Percentiles rank a stretch among this genome's conserved stretches.
phyloP scores from a whole-genome alignment of 345 rosid genomes.

The Rhizophora mangle region DNA sequence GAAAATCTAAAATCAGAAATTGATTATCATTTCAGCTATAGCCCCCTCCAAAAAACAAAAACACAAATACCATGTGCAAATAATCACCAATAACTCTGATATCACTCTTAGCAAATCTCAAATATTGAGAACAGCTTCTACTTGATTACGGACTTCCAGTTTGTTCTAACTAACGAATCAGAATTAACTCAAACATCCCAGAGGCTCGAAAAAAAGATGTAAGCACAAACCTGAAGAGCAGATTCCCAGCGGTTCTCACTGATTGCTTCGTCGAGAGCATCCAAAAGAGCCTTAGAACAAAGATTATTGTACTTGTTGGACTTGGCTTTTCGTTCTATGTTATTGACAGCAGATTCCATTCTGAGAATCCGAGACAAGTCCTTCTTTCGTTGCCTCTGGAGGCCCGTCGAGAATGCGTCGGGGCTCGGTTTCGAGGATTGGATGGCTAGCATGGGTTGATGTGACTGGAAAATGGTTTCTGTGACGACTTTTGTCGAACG shows the following conservation, averaged over 20 bases:
- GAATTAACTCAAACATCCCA: not conserved
- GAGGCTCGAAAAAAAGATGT: not conserved
- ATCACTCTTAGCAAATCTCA: not conserved
- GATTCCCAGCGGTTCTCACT: constrained; percentile 53
- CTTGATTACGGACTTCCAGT: no score
- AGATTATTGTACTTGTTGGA: constrained; percentile 64
- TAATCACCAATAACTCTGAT: no score
- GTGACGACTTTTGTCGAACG: constrained; percentile 38
- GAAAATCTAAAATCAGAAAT: constrained; percentile 45
- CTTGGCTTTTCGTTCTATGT: constrained; percentile 66
- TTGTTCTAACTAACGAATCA: no score
- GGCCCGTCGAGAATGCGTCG: constrained; percentile 23
- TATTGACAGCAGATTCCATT: constrained; percentile 61
- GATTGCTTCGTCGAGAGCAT: constrained; percentile 75
- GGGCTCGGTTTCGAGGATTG: constrained; percentile 25
- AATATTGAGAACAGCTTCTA: not conserved
- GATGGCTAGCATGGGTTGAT: constrained; percentile 10
- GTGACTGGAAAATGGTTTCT: constrained; percentile 10
- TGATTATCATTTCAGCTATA: no score
- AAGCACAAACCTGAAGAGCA: constrained; percentile 56
- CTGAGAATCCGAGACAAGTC: constrained; percentile 60
- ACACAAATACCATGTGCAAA: no score
- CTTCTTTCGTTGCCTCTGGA: constrained; percentile 46
- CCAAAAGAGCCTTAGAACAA: constrained; percentile 84
- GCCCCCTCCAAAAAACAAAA: no score